Percentiles rank a stretch among this genome's conserved stretches.
Evolutionary conservation across 148 eudicot species (phyloP).

Genomic region (Chenopodium formosanum): DNA sequence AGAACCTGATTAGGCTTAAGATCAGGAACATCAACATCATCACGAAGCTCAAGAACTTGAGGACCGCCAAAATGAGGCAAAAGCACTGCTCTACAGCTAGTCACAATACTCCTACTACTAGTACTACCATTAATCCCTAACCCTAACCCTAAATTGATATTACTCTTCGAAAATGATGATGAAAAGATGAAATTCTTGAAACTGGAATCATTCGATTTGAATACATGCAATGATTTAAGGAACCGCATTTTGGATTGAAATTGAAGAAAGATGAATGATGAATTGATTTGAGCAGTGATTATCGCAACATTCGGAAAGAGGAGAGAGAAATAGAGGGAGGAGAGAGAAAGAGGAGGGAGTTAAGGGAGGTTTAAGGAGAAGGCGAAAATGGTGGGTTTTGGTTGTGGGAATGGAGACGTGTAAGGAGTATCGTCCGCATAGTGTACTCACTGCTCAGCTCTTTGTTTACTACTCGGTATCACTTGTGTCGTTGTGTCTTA

Average conservation of each 20-base stretch:
- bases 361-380: background rate
- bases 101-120: conserved; percentile 44
- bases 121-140: conserved; percentile 3
- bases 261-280: background rate
- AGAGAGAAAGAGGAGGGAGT: background rate
- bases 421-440: conserved; percentile 37
- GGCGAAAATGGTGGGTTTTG: conserved; percentile 21
- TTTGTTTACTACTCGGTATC: too few species aligned
- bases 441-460: background rate
- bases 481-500: too few species aligned
- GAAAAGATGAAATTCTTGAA: conserved; percentile 14
- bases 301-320: background rate
- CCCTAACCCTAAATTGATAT: conserved; percentile 29
- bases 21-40: conserved; percentile 65
- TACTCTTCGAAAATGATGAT: conserved; percentile 14
- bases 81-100: conserved; percentile 75
- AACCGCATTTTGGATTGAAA: conserved; percentile 43
- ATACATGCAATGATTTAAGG: conserved; percentile 32
- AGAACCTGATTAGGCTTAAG: conserved; percentile 77
- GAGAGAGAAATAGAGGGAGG: background rate
- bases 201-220: conserved; percentile 20
- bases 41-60: conserved; percentile 63
- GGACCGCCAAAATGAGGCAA: conserved; percentile 87
- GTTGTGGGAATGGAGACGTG: conserved; percentile 38
- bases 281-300: background rate